phyloP scores from a whole-genome alignment of 192 early-diverging fungal genomes.

The Spizellomyces punctatus region DNA sequence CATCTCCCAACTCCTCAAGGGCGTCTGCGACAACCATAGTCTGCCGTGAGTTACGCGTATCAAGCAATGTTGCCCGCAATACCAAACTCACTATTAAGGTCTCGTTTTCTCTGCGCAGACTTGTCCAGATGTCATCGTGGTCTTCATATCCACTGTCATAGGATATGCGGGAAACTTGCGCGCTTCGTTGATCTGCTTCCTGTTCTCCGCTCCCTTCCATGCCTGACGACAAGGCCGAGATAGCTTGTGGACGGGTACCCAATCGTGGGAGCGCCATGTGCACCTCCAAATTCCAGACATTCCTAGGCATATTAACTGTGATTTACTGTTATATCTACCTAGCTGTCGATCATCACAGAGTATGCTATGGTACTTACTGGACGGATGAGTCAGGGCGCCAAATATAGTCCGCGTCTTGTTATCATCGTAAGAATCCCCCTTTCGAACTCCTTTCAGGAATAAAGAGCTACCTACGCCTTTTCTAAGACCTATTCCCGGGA shows the following conservation, averaged over 20 bases:
- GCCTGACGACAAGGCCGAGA: not conserved
- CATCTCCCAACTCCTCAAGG: conserved; percentile 13
- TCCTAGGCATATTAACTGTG: not conserved
- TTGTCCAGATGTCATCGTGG: not conserved
- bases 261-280: conserved; percentile 8
- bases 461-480: no score
- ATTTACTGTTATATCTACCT: no score
- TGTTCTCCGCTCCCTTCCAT: not conserved
- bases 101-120: not conserved
- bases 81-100: not conserved
- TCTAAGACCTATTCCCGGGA: no score
- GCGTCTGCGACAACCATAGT: conserved; percentile 1
- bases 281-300: conserved; percentile 18
- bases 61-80: not conserved
- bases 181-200: not conserved
- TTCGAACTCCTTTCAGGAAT: no score
- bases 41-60: not conserved
- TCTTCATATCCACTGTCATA: not conserved
- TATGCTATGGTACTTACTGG: no score
- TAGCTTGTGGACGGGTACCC: not conserved
- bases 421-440: not conserved
- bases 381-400: conserved; percentile 15
- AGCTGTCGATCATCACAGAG: no score
- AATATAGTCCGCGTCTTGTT: conserved; percentile 20
- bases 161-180: not conserved